Percentiles rank a stretch among this genome's conserved stretches.
phyloP scores from a whole-genome alignment of 2,329 filamentous ascomycete genomes.

The Beauveria bassiana region DNA sequence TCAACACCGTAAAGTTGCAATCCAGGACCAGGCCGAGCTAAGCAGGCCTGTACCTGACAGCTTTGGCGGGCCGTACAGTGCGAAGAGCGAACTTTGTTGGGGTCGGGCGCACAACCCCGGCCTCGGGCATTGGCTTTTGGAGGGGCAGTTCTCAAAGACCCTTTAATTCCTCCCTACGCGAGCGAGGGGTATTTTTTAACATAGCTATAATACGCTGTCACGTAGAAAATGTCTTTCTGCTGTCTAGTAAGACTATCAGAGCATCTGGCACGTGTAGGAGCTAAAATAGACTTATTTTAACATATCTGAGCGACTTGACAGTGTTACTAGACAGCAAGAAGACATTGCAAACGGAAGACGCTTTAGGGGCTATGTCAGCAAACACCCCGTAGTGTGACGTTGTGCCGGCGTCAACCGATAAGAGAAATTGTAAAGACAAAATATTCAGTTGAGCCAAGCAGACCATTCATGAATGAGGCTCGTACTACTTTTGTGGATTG shows the following conservation, averaged over 20 bases:
- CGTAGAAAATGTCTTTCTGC: too few relatives aligned
- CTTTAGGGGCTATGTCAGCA: too few relatives aligned
- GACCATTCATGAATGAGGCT: conserved; percentile 1
- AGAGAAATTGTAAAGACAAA: neutral
- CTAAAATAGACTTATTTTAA: too few relatives aligned
- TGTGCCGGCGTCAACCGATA: neutral
- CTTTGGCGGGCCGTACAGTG: conserved; percentile 1
- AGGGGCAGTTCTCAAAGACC: neutral
- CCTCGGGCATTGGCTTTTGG: neutral
- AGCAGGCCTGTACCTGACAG: neutral
- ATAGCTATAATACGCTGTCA: too few relatives aligned
- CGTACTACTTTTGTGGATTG: neutral
- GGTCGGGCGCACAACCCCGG: neutral
- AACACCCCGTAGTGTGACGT: neutral
- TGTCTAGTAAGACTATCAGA: too few relatives aligned
- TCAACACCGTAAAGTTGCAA: neutral
- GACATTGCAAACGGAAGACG: too few relatives aligned
- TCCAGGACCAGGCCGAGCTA: neutral
- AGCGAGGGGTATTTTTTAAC: too few relatives aligned
- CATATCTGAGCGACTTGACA: too few relatives aligned
- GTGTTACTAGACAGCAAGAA: too few relatives aligned
- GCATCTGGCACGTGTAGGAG: too few relatives aligned
- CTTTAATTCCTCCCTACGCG: neutral
- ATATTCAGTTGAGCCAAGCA: neutral
- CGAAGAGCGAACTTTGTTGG: neutral